phyloP scores from a whole-genome alignment of 164 flowering plant species.

The Liriodendron chinense region DNA sequence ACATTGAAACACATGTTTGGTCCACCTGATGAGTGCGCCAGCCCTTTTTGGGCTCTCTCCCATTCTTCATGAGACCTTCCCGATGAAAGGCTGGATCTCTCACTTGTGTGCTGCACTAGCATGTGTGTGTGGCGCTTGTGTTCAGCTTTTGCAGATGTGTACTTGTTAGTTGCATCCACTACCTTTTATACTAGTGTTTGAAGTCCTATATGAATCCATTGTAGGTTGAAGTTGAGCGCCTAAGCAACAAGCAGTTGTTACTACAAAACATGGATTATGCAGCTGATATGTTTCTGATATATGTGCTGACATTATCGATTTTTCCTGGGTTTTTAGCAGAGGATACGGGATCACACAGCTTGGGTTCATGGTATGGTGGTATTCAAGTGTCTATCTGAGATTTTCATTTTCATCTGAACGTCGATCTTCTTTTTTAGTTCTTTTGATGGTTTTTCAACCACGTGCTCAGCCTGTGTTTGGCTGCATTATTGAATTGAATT shows the following conservation, averaged over 20 bases:
- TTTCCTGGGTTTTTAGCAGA: conserved; percentile 82
- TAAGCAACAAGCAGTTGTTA: conserved; percentile 57
- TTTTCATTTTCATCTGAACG: no score
- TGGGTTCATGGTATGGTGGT: conserved; percentile 58
- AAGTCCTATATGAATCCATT: background rate
- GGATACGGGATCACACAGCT: conserved; percentile 69
- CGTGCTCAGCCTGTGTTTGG: no score
- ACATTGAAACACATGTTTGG: no score
- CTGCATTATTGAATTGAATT: no score
- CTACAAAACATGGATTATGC: conserved; percentile 59
- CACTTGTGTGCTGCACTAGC: background rate
- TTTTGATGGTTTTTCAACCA: no score
- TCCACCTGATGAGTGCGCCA: no score
- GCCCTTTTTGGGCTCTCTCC: background rate
- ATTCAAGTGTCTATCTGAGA: background rate
- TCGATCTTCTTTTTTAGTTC: no score
- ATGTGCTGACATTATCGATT: conserved; percentile 63
- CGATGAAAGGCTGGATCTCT: background rate
- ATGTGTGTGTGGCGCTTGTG: no score
- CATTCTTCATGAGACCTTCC: background rate
- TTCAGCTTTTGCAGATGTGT: no score
- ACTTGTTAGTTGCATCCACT: no score
- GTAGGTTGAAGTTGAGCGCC: conserved; percentile 47
- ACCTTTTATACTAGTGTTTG: background rate
- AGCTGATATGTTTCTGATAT: conserved; percentile 50